Conservation (phyloP, 768 basidiomycete genomes). For the Auricularia heimuer region DNA sequence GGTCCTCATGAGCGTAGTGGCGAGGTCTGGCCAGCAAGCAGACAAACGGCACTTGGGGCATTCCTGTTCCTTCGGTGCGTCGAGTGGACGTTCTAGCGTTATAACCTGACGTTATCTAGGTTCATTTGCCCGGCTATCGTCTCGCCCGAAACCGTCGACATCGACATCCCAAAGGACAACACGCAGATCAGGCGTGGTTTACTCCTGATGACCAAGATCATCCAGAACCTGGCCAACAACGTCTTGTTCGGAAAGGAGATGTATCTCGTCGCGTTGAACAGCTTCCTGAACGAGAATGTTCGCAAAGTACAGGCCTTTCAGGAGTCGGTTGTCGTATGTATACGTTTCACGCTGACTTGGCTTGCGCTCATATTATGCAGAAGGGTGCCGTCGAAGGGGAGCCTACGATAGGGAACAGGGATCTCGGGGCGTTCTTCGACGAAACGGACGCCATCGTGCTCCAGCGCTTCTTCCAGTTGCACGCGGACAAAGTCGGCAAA, state of each 20-base stretch:
- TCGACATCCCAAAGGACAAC: constrained; percentile 62
- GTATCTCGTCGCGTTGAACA: constrained; percentile 63
- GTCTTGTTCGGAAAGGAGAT: constrained; percentile 87
- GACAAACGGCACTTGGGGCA: constrained; percentile 75
- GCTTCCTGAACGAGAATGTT: constrained; percentile 52
- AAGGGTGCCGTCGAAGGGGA: constrained; percentile 13
- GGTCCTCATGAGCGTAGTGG: constrained; percentile 29
- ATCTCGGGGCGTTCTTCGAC: constrained; percentile 54
- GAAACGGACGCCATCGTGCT: constrained; percentile 77
- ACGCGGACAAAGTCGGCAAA: constrained; percentile 81
- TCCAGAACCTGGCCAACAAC: constrained; percentile 91
- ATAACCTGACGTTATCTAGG: constrained; percentile 26
- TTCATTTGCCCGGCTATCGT: constrained; percentile 91
- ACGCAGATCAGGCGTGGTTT: constrained; percentile 61
- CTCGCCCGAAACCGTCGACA: constrained; percentile 72
- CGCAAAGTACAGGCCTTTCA: background rate
- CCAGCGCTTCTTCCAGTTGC: constrained; percentile 75
- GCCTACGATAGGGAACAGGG: constrained; percentile 49
- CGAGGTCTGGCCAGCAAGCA: constrained; percentile 67
- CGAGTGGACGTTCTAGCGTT: background rate
- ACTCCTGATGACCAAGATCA: constrained; percentile 81
- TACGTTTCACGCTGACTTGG: background rate
- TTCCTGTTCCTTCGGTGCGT: constrained; percentile 81
- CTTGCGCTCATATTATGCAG: background rate
- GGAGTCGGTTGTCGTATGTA: constrained; percentile 39